A percentile compares a stretch with the other conserved stretches of the same genome.
Evolutionary conservation across 2,329 filamentous ascomycete genomes (phyloP).

Genomic region (Aspergillus neoniger): DNA sequence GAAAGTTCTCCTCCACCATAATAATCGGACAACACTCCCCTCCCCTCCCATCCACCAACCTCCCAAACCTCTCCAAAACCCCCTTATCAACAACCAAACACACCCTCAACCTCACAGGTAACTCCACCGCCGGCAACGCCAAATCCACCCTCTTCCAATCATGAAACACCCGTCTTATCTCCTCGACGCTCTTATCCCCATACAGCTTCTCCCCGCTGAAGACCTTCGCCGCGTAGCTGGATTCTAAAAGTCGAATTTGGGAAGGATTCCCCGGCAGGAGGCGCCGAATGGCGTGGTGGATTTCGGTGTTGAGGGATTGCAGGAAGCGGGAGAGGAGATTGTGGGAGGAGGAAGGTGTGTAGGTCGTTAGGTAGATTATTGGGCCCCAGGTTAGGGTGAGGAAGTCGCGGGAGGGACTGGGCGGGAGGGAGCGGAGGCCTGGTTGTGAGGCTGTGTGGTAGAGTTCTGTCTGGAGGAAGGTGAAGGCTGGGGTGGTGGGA

Average conservation of each 20-base stretch:
- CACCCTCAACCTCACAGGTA: constrained; percentile 29
- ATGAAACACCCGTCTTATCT: constrained; percentile 28
- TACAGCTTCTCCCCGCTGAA: constrained; percentile 24
- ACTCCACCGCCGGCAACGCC: constrained; percentile 26
- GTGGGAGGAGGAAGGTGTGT: constrained; percentile 28
- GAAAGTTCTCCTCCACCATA: constrained; percentile 34
- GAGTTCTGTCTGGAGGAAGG: constrained; percentile 32
- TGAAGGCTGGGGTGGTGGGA: constrained; percentile 15
- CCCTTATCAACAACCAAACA: constrained; percentile 33
- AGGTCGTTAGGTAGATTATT: constrained; percentile 31
- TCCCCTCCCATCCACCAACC: constrained; percentile 15
- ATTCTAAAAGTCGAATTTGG: constrained; percentile 20
- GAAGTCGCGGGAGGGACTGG: constrained; percentile 31
- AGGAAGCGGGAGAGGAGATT: constrained; percentile 57
- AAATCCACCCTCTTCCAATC: constrained; percentile 31
- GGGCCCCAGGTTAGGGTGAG: constrained; percentile 34
- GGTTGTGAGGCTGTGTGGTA: constrained; percentile 28
- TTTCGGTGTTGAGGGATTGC: constrained; percentile 60
- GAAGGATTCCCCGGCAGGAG: constrained; percentile 25
- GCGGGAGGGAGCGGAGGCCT: constrained; percentile 29
- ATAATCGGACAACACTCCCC: constrained; percentile 27
- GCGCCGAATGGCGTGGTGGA: constrained; percentile 36
- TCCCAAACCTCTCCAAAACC: constrained; percentile 23
- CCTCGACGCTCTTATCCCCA: constrained; percentile 18
- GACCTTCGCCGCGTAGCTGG: constrained; percentile 30